Base-by-base conservation (phyloP, 1,139 yeast species). In the Lodderomyces metapsilosis region DNA sequence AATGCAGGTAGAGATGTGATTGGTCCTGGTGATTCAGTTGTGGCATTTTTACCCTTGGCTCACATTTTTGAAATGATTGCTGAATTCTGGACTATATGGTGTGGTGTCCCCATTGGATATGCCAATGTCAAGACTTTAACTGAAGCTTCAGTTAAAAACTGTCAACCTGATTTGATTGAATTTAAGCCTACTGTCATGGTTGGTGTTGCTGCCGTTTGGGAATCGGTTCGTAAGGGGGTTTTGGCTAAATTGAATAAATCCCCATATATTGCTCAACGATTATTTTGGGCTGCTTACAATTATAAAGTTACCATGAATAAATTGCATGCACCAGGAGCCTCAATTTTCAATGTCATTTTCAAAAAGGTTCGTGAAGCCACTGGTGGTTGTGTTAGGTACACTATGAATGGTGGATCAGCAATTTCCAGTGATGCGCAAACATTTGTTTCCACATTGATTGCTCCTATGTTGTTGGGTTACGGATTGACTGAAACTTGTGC, bases 141-240 rank as follows among this genome's bases (percentile, higher is more conserved):
- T 20, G 95, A 87, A 51, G 71, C 76, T 1, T 87, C 95, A 4
- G 81, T 87, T 59, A 83, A 79, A 58, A 86, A 92, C 68, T 89
- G 96, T 70, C 68, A 78, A 46, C 92, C 96, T 54, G 99, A 92
- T 62, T 79, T 92, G 69, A 78, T 78, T 45, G 89, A 86, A 59
- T 88, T 88, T 66, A 77, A 80, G 62, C 99, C 99, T 47, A 85
- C 96, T 9, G 68, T 92, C 52, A 88, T 92, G 96, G 96, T 89
- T 50, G 98, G 96, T 62, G 98, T 94, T 43, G 98, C 98, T 12
- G 96, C 98, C 2, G 98, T 92, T 42, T 94, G 97, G 96, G 99
- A 92, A 71, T 78, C 85, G 23, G 88, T 92, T 47, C 84, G 95
- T 66, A 92, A 92, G 71, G 99, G 98, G 44, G 86, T 92, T 45